Evolutionary conservation across 768 basidiomycete genomes (phyloP).

Genomic region (Mycena capillaripes): DNA sequence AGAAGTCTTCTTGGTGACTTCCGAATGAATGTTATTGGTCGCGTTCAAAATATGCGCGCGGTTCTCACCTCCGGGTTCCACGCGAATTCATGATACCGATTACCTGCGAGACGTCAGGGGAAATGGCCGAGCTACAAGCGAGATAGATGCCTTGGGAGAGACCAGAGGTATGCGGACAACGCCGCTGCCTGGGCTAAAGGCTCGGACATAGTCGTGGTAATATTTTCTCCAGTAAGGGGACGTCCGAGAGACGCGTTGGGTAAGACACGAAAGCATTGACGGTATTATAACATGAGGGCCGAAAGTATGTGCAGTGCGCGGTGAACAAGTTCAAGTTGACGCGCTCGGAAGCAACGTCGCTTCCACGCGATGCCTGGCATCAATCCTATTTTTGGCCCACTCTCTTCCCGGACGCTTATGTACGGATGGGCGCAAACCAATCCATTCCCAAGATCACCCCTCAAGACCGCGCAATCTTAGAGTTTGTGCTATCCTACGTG

Average conservation of each 20-base stretch:
- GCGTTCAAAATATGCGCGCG: not conserved
- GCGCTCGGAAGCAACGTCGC: not conserved
- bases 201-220: constrained; percentile 85
- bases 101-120: constrained; percentile 46
- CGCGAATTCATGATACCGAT: constrained; percentile 83
- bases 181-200: constrained; percentile 65
- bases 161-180: constrained; percentile 77
- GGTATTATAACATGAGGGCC: constrained; percentile 3
- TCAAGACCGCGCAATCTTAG: constrained; percentile 95
- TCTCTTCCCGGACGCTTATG: constrained; percentile 25
- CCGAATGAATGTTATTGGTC: constrained; percentile 28
- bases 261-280: constrained; percentile 25
- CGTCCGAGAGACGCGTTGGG: constrained; percentile 24
- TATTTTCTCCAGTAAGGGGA: constrained; percentile 17
- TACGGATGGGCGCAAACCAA: constrained; percentile 76
- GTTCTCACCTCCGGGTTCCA: constrained; percentile 75
- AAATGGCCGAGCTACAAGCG: not conserved
- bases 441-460: constrained; percentile 90
- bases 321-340: no score
- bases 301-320: not conserved
- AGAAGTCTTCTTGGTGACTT: constrained; percentile 93
- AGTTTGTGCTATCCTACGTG: constrained; percentile 67
- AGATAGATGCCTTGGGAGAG: constrained; percentile 66
- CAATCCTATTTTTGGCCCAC: no score
- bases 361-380: no score